Evolutionary conservation across 116 monocot species (phyloP).

Genomic region (Posidonia oceanica): DNA sequence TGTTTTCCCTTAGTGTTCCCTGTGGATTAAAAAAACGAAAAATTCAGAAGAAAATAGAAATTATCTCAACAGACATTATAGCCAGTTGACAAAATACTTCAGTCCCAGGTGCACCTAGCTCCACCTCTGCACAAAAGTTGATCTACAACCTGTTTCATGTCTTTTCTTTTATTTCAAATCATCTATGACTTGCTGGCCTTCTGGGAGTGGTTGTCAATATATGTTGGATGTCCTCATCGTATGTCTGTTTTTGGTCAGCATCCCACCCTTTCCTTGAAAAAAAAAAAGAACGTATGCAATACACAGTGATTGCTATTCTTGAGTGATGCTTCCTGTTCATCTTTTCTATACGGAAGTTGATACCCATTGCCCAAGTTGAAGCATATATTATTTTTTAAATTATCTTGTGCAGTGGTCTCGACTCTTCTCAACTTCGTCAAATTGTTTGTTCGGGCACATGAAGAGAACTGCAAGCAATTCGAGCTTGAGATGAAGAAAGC

Average conservation of each 20-base stretch:
- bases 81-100: not conserved
- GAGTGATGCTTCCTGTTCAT: not conserved
- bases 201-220: not conserved
- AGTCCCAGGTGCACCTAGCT: not conserved
- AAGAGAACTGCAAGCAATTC: conserved; percentile 79
- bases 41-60: no score
- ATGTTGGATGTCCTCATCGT: not conserved
- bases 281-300: no score
- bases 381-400: no score
- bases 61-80: no score
- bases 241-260: not conserved
- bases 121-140: not conserved
- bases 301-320: not conserved
- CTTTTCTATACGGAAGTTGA: no score
- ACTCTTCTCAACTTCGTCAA: conserved; percentile 67
- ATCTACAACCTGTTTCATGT: not conserved
- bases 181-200: not conserved
- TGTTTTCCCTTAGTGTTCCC: not conserved
- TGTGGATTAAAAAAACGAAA: not conserved
- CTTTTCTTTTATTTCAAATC: not conserved
- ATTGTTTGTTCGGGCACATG: conserved; percentile 62
- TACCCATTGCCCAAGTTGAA: no score
- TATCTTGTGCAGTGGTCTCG: conserved; percentile 34
- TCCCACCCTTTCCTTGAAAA: no score
- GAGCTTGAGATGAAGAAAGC: conserved; percentile 76